Percentiles rank a stretch among this genome's conserved stretches.
phyloP scores from a whole-genome alignment of 73 alveolate species.

The Durusdinium trenchii region DNA sequence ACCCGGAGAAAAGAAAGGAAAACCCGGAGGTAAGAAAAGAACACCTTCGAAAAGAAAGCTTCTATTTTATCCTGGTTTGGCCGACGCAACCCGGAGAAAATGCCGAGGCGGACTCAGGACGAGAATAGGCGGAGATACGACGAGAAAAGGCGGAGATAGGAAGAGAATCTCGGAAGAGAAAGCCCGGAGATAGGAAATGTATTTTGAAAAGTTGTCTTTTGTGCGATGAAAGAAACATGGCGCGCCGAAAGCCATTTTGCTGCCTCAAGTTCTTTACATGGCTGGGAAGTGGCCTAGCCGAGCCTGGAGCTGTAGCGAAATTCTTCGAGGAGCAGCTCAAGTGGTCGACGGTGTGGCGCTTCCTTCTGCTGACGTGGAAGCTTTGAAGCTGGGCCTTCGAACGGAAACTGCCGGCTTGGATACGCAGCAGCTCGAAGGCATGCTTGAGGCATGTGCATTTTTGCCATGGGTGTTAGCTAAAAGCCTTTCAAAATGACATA shows the following conservation, averaged over 20 bases:
- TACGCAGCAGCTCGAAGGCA: background rate
- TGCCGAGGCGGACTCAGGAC: background rate
- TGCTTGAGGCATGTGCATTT: background rate
- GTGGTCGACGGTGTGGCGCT: background rate
- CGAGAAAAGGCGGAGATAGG: background rate
- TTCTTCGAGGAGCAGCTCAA: background rate
- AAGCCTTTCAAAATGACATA: background rate
- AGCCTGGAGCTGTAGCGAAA: background rate
- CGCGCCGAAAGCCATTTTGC: background rate
- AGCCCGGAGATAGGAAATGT: background rate
- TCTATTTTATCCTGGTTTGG: background rate
- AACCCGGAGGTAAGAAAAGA: background rate
- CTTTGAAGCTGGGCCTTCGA: background rate
- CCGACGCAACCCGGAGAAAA: background rate
- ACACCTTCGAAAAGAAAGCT: too few relatives aligned
- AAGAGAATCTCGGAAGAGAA: background rate
- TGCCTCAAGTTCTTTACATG: background rate
- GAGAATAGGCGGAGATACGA: background rate
- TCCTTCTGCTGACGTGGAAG: background rate
- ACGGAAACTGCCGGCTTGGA: background rate
- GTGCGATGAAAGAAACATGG: background rate
- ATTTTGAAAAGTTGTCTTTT: background rate
- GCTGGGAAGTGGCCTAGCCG: slow-evolving; percentile 1
- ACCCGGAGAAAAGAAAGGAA: background rate
- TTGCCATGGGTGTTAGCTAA: background rate